Conservation (phyloP, 225 moss, liverwort and hornwort genomes). For the Sphagnum contortum region DNA sequence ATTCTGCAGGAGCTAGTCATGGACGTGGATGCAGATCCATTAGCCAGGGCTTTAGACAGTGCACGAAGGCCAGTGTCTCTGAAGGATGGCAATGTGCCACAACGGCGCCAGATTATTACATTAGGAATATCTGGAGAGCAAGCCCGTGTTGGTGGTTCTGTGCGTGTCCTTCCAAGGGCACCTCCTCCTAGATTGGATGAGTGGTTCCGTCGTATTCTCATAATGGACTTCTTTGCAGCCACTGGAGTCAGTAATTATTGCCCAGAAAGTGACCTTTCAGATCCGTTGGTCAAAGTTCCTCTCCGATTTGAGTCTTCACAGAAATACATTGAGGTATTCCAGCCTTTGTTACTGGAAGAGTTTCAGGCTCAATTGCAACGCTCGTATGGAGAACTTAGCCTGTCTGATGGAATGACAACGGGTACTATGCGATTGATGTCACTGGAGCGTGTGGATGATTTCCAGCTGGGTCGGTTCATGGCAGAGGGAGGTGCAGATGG, state of each 20-base stretch:
- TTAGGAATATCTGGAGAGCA: conserved; percentile 79
- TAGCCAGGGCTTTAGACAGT: conserved; percentile 56
- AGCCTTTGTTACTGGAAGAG: conserved; percentile 87
- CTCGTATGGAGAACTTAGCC: conserved; percentile 36
- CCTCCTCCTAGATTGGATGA: conserved; percentile 74
- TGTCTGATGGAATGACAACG: conserved; percentile 55
- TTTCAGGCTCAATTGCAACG: conserved; percentile 84
- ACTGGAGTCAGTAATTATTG: conserved; percentile 48
- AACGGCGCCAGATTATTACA: conserved; percentile 64
- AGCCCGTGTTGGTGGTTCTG: conserved; percentile 20
- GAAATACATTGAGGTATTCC: conserved; percentile 64
- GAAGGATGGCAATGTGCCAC: conserved; percentile 24
- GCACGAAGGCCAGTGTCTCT: conserved; percentile 27
- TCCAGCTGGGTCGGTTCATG: conserved; percentile 85
- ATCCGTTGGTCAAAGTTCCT: conserved; percentile 57
- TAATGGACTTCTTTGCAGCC: conserved; percentile 63
- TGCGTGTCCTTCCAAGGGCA: conserved; percentile 29
- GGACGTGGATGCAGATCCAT: conserved; percentile 57
- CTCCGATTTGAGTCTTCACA: conserved; percentile 53
- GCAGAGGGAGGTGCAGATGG: conserved; percentile 76
- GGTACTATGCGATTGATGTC: conserved; percentile 78
- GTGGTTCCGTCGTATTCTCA: conserved; percentile 80
- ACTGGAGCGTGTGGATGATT: conserved; percentile 84
- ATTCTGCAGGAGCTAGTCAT: conserved; percentile 57
- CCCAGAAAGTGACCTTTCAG: conserved; percentile 6